Evolutionary conservation across 495 filamentous ascomycete species (phyloP), one percentile per base, ranked within the genome.

Genomic region (Penicillium angulare): DNA sequence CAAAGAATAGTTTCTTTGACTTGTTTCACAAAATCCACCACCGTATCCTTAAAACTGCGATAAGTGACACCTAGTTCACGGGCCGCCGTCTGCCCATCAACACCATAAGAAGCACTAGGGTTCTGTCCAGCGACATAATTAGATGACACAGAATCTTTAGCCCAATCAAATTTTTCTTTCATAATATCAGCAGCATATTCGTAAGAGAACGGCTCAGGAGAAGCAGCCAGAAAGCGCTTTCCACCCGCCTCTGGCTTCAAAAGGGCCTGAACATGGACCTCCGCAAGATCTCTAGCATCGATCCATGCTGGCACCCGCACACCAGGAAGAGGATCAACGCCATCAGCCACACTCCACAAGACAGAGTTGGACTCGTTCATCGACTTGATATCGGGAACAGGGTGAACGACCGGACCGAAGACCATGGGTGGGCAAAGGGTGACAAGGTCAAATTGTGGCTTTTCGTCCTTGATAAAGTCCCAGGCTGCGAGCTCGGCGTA

Each of bases 381-480:
- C 0, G 58, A 32, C 0, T 50, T 52, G 13, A 70, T 44, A 13
- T 39, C 49, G 0, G 50, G 13, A 0, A 74, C 63, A 5, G 69
- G 64, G 50, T 79, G 70, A 2, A 65, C 63, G 7, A 74, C 58
- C 0, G 76, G 75, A 2, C 77, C 77, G 45, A 76, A 78, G 0
- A 66, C 66, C 73, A 77, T 75, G 7, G 75, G 71, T 21, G 74
- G 74, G 51, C 80, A 81, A 48, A 90, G 74, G 0, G 88, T 89
- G 1, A 80, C 72, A 5, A 96, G 53, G 24, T 80, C 79, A 57
- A 90, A 91, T 43, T 76, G 75, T 0, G 85, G 84, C 46, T 85
- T 83, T 54, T 87, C 76, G 27, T 77, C 77, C 64, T 84, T 78
- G 3, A 89, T 63, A 52, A 88, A 77, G 0, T 75, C 63, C 76